Conservation (phyloP, 2,329 filamentous ascomycete genomes). For the Aspergillus floridensis region DNA sequence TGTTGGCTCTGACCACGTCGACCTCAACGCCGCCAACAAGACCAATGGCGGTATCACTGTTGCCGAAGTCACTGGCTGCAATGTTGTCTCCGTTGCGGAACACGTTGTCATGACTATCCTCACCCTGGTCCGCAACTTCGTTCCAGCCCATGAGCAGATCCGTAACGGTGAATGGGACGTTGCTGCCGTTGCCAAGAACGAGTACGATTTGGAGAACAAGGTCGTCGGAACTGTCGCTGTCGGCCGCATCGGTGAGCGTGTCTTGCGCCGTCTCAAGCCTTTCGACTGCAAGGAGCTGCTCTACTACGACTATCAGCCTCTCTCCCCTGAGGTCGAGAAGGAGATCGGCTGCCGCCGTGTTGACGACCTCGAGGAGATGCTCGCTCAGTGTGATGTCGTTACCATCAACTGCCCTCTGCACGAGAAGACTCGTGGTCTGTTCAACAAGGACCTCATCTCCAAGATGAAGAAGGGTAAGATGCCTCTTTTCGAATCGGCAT, state of each 20-base stretch:
- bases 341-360: conserved; percentile 95
- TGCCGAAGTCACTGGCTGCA: conserved; percentile 95
- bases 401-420: conserved; percentile 99
- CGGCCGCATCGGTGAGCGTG: conserved; percentile 96
- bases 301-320: conserved; percentile 99
- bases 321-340: conserved; percentile 78
- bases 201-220: conserved; percentile 97
- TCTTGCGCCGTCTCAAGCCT: conserved; percentile 89
- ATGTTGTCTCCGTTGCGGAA: conserved; percentile 97
- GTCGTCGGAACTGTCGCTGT: conserved; percentile 96
- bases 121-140: conserved; percentile 93
- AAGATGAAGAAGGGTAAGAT: conserved; percentile 94
- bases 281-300: conserved; percentile 99
- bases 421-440: conserved; percentile 93
- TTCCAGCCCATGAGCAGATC: conserved; percentile 94
- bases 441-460: conserved; percentile 96
- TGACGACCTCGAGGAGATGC: conserved; percentile 85
- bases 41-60: conserved; percentile 98
- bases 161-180: conserved; percentile 90
- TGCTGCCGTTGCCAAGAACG: conserved; percentile 93
- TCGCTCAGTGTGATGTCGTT: conserved; percentile 91
- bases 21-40: conserved; percentile 94
- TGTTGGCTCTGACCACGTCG: conserved; percentile 97
- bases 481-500: neutral
- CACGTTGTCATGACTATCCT: conserved; percentile 99